Conservation (phyloP, 2,329 filamentous ascomycete species). For the Ustulina deusta region DNA sequence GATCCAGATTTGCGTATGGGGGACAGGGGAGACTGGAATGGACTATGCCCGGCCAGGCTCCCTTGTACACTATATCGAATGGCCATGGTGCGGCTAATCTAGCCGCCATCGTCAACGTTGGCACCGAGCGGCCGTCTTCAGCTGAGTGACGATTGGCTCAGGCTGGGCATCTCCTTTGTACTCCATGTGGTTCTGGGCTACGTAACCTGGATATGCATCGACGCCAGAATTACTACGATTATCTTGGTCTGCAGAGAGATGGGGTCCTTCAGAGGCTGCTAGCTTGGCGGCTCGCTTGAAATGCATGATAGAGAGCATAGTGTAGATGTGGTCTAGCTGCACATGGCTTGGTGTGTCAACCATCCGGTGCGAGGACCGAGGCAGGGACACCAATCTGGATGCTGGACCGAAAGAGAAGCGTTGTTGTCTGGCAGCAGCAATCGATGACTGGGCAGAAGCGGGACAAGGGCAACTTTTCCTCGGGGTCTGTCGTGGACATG, state of each 20-base stretch:
- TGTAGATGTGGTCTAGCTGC: not conserved
- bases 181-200: not conserved
- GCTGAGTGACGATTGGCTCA: not conserved
- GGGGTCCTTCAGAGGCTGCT: not conserved
- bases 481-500: not conserved
- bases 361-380: not conserved
- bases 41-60: not conserved
- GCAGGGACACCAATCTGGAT: slow-evolving; percentile 4
- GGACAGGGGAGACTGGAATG: not conserved
- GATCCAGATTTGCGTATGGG: not conserved
- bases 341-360: slow-evolving; percentile 3
- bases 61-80: not conserved
- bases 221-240: not conserved
- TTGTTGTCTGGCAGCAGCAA: not conserved
- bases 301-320: not conserved
- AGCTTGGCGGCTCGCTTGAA: not conserved
- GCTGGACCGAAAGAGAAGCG: not conserved
- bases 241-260: not conserved
- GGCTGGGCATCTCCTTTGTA: not conserved
- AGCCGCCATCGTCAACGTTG: not conserved
- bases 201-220: not conserved
- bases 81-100: slow-evolving; percentile 1
- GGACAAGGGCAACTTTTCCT: not conserved
- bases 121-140: not conserved
- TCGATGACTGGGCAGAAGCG: not conserved